Conservation (phyloP, 1,139 yeast species). For the Spencermartinsiella ligniputridi region DNA sequence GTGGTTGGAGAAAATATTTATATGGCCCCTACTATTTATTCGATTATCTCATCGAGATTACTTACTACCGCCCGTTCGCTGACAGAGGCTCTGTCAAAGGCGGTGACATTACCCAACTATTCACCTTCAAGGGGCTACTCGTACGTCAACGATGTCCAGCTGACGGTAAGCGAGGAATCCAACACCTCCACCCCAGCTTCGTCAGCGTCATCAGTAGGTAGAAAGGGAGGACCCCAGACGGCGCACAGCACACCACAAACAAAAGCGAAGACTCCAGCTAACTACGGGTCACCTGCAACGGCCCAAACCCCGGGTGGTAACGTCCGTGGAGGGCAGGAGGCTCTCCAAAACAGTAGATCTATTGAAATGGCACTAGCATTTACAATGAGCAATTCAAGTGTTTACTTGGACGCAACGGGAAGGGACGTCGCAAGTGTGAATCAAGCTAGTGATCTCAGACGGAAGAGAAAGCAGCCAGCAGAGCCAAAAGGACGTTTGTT, state of each 20-base stretch:
- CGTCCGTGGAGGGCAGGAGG: slow-evolving; percentile 7
- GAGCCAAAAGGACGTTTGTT: neutral
- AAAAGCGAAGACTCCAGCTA: slow-evolving; percentile 11
- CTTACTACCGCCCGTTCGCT: slow-evolving; percentile 34
- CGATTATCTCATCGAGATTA: slow-evolving; percentile 53
- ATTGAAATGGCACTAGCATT: slow-evolving; percentile 25
- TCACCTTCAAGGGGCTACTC: slow-evolving; percentile 36
- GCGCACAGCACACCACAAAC: slow-evolving; percentile 6
- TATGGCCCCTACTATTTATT: slow-evolving; percentile 71
- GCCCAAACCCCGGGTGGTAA: slow-evolving; percentile 9
- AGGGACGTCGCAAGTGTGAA: slow-evolving; percentile 7
- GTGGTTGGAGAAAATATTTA: slow-evolving; percentile 89
- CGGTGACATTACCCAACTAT: slow-evolving; percentile 32
- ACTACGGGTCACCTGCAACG: slow-evolving; percentile 8
- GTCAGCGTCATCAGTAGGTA: slow-evolving; percentile 5
- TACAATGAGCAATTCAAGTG: slow-evolving; percentile 18
- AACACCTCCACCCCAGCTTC: slow-evolving; percentile 3
- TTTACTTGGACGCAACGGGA: slow-evolving; percentile 17
- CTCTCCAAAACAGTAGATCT: slow-evolving; percentile 18
- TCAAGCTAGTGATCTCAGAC: slow-evolving; percentile 6
- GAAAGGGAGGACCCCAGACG: neutral
- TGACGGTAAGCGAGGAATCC: slow-evolving; percentile 7
- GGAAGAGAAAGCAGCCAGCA: slow-evolving; percentile 9
- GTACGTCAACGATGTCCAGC: slow-evolving; percentile 22
- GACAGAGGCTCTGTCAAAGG: slow-evolving; percentile 30